Conservation (phyloP, 208 protist genomes). For the Herpetomonas tarakana region DNA sequence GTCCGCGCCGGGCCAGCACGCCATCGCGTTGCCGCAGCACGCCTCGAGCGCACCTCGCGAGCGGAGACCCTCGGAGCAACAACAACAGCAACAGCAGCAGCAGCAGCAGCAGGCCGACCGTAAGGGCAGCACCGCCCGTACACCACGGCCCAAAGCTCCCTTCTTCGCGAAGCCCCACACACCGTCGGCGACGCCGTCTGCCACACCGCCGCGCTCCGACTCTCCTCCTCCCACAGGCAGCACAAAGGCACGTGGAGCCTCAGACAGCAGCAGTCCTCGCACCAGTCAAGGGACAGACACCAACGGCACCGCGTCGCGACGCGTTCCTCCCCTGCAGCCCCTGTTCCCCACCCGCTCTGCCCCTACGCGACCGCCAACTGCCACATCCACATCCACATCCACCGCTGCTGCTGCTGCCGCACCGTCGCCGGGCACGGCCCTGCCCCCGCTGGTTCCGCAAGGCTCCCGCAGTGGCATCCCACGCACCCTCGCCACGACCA, state of each 20-base stretch:
- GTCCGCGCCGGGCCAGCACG: no score
- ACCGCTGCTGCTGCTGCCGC: no score
- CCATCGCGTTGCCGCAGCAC: neutral
- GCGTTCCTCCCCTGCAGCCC: no score
- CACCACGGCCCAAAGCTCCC: neutral
- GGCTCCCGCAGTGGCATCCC: conserved; percentile 7
- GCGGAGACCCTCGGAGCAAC: neutral
- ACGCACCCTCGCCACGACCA: neutral
- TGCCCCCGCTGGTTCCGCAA: conserved; percentile 5
- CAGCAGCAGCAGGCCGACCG: neutral
- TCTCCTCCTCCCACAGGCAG: neutral
- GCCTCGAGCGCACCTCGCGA: neutral
- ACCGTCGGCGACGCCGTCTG: neutral
- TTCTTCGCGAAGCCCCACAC: neutral
- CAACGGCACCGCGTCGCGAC: no score
- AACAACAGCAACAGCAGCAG: conserved; percentile 11
- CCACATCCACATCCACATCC: no score
- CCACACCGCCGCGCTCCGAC: neutral
- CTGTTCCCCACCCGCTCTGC: no score
- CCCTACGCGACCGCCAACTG: no score
- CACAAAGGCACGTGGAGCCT: no score
- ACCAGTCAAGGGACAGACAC: no score
- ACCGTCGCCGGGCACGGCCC: no score
- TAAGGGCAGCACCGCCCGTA: neutral
- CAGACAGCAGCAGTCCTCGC: no score